A percentile compares a stretch with the other conserved stretches of the same genome.
These are phyloP conservation scores for Solanum dulcamara DNA, from an alignment of 257 asterid genomes.

Conservation along the genomic window DNA sequence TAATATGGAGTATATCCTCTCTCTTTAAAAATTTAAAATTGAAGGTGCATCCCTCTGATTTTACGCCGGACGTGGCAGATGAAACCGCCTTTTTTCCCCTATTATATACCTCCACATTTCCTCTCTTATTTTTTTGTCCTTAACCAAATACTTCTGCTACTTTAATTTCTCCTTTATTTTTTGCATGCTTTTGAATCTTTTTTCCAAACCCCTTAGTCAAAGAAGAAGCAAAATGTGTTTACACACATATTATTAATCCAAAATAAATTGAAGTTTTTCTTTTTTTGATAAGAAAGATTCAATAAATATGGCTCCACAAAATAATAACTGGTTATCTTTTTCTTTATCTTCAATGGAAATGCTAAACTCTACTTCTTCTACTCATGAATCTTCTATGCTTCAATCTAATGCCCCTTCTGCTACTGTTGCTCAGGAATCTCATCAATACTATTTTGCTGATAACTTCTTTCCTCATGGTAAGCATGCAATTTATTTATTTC, in stretches of 20 bases:
- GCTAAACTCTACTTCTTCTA: slow-evolving; percentile 25
- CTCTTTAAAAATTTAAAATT: not conserved
- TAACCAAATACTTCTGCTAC: not conserved
- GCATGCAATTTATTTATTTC: not conserved
- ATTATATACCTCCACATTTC: slow-evolving; percentile 2
- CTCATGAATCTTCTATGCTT: slow-evolving; percentile 7
- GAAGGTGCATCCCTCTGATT: not conserved
- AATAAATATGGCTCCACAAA: slow-evolving; percentile 57
- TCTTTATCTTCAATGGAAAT: slow-evolving; percentile 75
- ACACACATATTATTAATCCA: not conserved
- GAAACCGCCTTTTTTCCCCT: not conserved
- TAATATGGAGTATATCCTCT: rapidly evolving
- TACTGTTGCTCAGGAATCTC: slow-evolving; percentile 21
- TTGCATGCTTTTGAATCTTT: not conserved
- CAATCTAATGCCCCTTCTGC: not conserved
- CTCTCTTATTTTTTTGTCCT: not conserved
- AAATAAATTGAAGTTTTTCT: not conserved
- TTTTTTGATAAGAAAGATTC: not conserved
- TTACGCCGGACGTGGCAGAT: slow-evolving; percentile 2
- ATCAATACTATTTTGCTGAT: slow-evolving; percentile 53
- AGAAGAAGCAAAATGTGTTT: not conserved
- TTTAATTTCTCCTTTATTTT: not conserved
- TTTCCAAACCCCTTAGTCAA: too few species aligned
- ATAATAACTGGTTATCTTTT: slow-evolving; percentile 69
- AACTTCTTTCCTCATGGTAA: slow-evolving; percentile 58